Percentiles rank a stretch among this genome's conserved stretches.
These are phyloP conservation scores for Aspergillus quadrilineatus DNA, from an alignment of 2,329 filamentous ascomycete species.

Conservation along the genomic window DNA sequence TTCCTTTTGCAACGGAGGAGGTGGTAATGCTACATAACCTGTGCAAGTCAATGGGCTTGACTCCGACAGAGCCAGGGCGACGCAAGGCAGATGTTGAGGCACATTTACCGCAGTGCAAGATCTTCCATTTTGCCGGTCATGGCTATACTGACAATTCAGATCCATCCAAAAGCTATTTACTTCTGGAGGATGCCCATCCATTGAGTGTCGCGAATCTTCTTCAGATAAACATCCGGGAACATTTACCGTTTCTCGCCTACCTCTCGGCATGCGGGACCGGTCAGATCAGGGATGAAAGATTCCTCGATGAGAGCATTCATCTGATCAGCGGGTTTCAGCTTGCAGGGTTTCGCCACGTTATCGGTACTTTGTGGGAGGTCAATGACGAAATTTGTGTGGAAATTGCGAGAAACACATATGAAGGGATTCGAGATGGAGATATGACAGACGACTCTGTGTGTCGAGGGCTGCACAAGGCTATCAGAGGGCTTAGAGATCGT, in stretches of 20 bases:
- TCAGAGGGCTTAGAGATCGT: background rate
- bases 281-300: conserved; percentile 16
- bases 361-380: conserved; percentile 45
- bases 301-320: conserved; percentile 42
- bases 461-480: conserved; percentile 8
- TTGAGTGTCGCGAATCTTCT: conserved; percentile 25
- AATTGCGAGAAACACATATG: conserved; percentile 1
- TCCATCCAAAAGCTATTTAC: conserved; percentile 29
- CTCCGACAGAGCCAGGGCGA: background rate
- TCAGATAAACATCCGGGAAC: background rate
- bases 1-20: background rate
- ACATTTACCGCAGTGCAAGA: conserved; percentile 20
- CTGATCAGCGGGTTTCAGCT: conserved; percentile 41
- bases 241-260: conserved; percentile 35
- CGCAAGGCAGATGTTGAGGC: background rate
- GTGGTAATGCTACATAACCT: background rate
- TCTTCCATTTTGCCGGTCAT: conserved; percentile 48
- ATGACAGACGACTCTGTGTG: conserved; percentile 9
- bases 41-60: background rate
- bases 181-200: conserved; percentile 25
- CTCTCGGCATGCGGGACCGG: conserved; percentile 43
- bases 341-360: conserved; percentile 42
- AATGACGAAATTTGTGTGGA: conserved; percentile 27
- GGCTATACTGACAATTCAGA: conserved; percentile 28
- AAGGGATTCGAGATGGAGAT: background rate